phyloP scores from a whole-genome alignment of 2,329 filamentous ascomycete species.

The Rhynchosporium agropyri region DNA sequence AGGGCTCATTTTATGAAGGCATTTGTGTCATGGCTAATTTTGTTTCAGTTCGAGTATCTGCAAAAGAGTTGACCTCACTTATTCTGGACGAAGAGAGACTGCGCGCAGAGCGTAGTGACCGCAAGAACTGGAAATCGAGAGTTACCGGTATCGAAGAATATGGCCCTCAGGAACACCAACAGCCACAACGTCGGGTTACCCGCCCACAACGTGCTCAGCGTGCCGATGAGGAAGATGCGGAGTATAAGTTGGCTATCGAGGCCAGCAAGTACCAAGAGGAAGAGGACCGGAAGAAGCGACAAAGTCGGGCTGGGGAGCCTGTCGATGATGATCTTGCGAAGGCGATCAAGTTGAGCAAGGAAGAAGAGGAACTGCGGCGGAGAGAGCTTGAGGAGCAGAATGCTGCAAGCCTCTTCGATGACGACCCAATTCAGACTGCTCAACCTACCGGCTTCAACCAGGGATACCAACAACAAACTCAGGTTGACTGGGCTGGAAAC shows the following conservation, averaged over 20 bases:
- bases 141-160: conserved; percentile 92
- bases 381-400: conserved; percentile 87
- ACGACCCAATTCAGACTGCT: conserved; percentile 58
- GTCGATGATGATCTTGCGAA: conserved; percentile 91
- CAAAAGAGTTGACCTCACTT: conserved; percentile 91
- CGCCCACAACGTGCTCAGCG: conserved; percentile 53
- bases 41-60: conserved; percentile 80
- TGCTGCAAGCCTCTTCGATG: conserved; percentile 85
- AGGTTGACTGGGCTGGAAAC: conserved; percentile 97
- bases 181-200: conserved; percentile 49
- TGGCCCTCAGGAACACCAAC: conserved; percentile 49
- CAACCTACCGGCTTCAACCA: conserved; percentile 91
- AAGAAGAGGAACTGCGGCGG: conserved; percentile 88
- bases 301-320: conserved; percentile 54
- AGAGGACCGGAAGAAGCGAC: conserved; percentile 78
- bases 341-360: conserved; percentile 91
- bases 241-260: conserved; percentile 88
- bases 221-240: conserved; percentile 81
- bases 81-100: conserved; percentile 93
- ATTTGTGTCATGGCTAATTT: conserved; percentile 36
- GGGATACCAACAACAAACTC: conserved; percentile 94
- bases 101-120: conserved; percentile 84
- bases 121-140: conserved; percentile 94
- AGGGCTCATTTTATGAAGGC: conserved; percentile 40
- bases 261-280: conserved; percentile 95